Evolutionary conservation across 2,329 filamentous ascomycete genomes (phyloP), one percentile per base, ranked within the genome.

Genomic region (Beauveria sp.): DNA sequence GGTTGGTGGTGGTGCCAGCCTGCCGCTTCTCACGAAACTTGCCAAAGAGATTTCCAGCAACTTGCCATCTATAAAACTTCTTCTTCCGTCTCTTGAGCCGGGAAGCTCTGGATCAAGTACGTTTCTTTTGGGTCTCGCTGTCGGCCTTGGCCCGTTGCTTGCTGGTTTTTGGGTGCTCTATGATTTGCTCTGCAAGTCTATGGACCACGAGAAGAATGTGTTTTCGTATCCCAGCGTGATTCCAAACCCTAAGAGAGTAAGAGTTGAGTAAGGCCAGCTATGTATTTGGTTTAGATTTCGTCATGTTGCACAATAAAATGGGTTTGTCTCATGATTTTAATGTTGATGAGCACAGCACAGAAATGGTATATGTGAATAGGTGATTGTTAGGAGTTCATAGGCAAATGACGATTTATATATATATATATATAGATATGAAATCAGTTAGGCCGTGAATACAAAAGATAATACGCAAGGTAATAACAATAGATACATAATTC

Each of bases 161-260:
- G 47, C 47, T 9, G 7, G 28, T 51, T 26, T 26, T 24, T 51
- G 47, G 47, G 24, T 28, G 12, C 24, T 51, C 47, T 51, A 51
- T 51, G 14, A 6, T 26, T 34, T 28, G 28, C 28, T 51, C 28
- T 61, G 52, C 24, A 60, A 60, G 38, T 53, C 58, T 18, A 26
- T 60, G 16, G 47, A 54, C 18, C 58, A 53, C 58, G 28, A 20
- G 10, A 60, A 60, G 38, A 49, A 60, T 20, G 26, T 40, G 28
- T 60, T 60, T 60, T 28, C 46, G 9, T 60, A 60, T 34, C 47
- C 47, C n/a, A 28, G 26, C 18, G 20, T 60, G 8, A 60, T 53
- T 28, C 58, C 58, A 14, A 30, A 40, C 30, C 24, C 43, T 2
- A 51, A 28, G 47, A 28, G 28, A 20, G 28, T 51, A 18, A 51